Conservation (phyloP, 2,329 filamentous ascomycete species). For the Orbilia ellipsospora region DNA sequence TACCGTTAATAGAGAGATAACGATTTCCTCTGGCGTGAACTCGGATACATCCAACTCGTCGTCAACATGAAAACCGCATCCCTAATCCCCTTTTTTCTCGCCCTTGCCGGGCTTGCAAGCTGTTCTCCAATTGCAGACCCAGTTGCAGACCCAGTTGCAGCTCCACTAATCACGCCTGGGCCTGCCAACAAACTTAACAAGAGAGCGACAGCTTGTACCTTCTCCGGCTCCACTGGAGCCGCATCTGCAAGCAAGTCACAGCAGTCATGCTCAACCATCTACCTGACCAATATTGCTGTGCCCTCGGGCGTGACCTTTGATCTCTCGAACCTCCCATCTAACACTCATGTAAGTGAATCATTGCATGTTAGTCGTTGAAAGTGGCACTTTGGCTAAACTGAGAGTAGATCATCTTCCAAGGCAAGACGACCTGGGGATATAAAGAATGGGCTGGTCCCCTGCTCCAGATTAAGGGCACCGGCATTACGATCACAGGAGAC, state of each 20-base stretch:
- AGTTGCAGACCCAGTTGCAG: slow-evolving; percentile 18
- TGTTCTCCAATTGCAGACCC: background rate
- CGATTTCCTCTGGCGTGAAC: no score
- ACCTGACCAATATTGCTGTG: slow-evolving; percentile 68
- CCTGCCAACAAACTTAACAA: slow-evolving; percentile 21
- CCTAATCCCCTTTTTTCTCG: no score
- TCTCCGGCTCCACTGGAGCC: slow-evolving; percentile 65
- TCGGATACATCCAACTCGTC: no score
- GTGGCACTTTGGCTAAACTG: slow-evolving; percentile 27
- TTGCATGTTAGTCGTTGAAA: slow-evolving; percentile 5
- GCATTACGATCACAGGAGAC: slow-evolving; percentile 68
- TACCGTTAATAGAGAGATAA: no score
- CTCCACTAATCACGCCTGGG: slow-evolving; percentile 26
- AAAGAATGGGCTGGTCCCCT: slow-evolving; percentile 74
- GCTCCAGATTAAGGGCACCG: slow-evolving; percentile 70
- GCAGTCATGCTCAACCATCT: slow-evolving; percentile 67
- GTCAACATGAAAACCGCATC: no score
- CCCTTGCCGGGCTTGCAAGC: no score
- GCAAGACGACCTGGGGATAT: slow-evolving; percentile 75
- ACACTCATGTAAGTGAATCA: slow-evolving; percentile 64
- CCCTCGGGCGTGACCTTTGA: slow-evolving; percentile 71
- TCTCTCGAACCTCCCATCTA: slow-evolving; percentile 67
- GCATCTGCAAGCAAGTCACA: slow-evolving; percentile 66
- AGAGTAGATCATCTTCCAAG: slow-evolving; percentile 70
- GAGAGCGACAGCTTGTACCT: slow-evolving; percentile 66